Evolutionary conservation across 2,329 filamentous ascomycete genomes (phyloP).

Genomic region (Ceratocystis ficicola): DNA sequence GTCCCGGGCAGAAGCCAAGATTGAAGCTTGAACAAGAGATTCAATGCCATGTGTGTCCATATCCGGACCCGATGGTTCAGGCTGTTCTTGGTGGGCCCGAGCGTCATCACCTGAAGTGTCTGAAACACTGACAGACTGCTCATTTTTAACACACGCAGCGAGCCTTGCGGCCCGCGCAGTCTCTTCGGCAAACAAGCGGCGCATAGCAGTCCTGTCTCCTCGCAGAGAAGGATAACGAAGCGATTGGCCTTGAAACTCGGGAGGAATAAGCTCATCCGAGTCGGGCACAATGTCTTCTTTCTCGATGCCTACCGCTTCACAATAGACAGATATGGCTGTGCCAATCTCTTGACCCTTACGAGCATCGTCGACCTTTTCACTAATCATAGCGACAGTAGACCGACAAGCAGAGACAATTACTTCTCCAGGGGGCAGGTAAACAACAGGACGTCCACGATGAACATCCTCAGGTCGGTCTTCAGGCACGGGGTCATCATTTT

Average conservation of each 20-base stretch:
- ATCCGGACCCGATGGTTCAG: neutral
- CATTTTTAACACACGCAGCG: neutral
- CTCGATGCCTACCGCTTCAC: conserved; percentile 29
- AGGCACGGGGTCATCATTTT: conserved; percentile 33
- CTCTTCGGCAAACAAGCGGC: conserved; percentile 15
- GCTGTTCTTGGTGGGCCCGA: conserved; percentile 12
- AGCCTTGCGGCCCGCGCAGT: conserved; percentile 12
- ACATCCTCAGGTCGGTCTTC: conserved; percentile 24
- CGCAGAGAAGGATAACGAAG: conserved; percentile 16
- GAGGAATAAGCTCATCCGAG: conserved; percentile 28
- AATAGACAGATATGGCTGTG: conserved; percentile 31
- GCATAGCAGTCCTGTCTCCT: conserved; percentile 15
- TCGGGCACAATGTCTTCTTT: conserved; percentile 19
- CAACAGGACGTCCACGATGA: conserved; percentile 38
- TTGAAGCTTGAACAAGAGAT: conserved; percentile 15
- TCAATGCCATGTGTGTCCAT: conserved; percentile 8
- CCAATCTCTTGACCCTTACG: conserved; percentile 30
- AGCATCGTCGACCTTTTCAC: conserved; percentile 29
- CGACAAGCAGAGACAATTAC: conserved; percentile 38
- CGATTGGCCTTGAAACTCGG: conserved; percentile 18
- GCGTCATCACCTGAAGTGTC: conserved; percentile 1
- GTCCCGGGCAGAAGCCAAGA: conserved; percentile 18
- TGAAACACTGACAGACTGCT: neutral
- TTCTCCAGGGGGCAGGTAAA: conserved; percentile 39
- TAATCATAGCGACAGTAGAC: conserved; percentile 31